Conservation (phyloP, 2,329 filamentous ascomycete species). For the Gnomoniopsis smithogilvyi region DNA sequence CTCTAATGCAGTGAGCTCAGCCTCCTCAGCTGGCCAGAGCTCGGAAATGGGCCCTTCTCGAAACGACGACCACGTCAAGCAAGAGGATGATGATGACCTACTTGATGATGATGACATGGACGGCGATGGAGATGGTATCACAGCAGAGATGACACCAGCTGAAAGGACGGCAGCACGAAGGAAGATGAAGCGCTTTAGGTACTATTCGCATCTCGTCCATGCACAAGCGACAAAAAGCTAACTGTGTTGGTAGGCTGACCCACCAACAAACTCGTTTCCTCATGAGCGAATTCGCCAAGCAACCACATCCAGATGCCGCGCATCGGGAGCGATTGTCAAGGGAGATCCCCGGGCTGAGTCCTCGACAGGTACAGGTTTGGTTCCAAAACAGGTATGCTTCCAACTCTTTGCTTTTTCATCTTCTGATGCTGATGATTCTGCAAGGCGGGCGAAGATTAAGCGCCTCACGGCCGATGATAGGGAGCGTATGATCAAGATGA, state of each 20-base stretch:
- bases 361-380: slow-evolving; percentile 95
- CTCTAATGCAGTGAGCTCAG: slow-evolving; percentile 38
- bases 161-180: slow-evolving; percentile 55
- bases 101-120: slow-evolving; percentile 59
- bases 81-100: slow-evolving; percentile 50
- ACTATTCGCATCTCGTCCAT: slow-evolving; percentile 23
- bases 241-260: slow-evolving; percentile 64
- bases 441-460: slow-evolving; percentile 69
- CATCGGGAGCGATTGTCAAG: slow-evolving; percentile 82
- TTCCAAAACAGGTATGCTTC: slow-evolving; percentile 85
- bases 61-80: slow-evolving; percentile 38
- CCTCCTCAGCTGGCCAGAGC: slow-evolving; percentile 34
- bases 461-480: slow-evolving; percentile 67
- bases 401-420: neutral
- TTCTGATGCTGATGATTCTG: slow-evolving; percentile 17
- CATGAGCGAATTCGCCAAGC: slow-evolving; percentile 95
- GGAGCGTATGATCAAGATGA: slow-evolving; percentile 70
- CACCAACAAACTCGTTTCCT: slow-evolving; percentile 97
- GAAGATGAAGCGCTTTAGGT: slow-evolving; percentile 81
- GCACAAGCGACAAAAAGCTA: slow-evolving; percentile 25
- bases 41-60: slow-evolving; percentile 30
- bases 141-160: slow-evolving; percentile 49
- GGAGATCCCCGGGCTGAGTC: slow-evolving; percentile 88
- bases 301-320: slow-evolving; percentile 89
- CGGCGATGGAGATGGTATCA: slow-evolving; percentile 39